These are phyloP conservation scores for Copromyces sp. DNA, from an alignment of 495 filamentous ascomycete species.

Conservation along the genomic window DNA sequence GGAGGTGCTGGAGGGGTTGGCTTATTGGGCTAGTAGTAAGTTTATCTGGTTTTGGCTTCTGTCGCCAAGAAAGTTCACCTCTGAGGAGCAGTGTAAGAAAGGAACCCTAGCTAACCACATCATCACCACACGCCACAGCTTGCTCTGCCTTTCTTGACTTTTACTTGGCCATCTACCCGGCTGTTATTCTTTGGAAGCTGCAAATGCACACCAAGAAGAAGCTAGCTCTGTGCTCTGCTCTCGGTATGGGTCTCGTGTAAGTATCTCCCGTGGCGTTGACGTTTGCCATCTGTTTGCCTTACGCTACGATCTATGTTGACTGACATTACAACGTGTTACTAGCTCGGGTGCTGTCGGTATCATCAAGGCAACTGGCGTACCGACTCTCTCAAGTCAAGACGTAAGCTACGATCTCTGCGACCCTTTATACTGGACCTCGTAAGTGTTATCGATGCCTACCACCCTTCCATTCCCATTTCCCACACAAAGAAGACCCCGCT, in stretches of 20 bases:
- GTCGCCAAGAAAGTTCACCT: too few relatives aligned
- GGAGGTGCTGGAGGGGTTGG: neutral
- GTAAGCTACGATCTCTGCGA: neutral
- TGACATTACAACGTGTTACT: neutral
- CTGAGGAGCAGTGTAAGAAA: neutral
- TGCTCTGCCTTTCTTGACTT: slow-evolving; percentile 17
- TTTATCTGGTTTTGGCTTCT: neutral
- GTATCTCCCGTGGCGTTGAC: neutral
- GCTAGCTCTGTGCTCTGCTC: slow-evolving; percentile 10
- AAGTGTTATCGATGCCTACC: neutral
- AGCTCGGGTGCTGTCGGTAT: neutral
- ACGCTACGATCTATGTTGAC: neutral
- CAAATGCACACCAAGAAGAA: slow-evolving; percentile 19
- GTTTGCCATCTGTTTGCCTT: neutral
- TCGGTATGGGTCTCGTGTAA: slow-evolving; percentile 21
- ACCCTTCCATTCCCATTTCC: neutral
- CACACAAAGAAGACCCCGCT: neutral
- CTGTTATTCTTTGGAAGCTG: slow-evolving; percentile 6
- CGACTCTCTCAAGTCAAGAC: neutral
- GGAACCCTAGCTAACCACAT: neutral
- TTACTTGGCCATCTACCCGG: slow-evolving; percentile 17
- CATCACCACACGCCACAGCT: neutral
- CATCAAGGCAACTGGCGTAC: neutral
- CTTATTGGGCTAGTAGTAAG: neutral
- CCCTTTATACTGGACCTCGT: neutral